Conservation (phyloP, 1,284 basidiomycete genomes). For the Neonothopanus nambi region DNA sequence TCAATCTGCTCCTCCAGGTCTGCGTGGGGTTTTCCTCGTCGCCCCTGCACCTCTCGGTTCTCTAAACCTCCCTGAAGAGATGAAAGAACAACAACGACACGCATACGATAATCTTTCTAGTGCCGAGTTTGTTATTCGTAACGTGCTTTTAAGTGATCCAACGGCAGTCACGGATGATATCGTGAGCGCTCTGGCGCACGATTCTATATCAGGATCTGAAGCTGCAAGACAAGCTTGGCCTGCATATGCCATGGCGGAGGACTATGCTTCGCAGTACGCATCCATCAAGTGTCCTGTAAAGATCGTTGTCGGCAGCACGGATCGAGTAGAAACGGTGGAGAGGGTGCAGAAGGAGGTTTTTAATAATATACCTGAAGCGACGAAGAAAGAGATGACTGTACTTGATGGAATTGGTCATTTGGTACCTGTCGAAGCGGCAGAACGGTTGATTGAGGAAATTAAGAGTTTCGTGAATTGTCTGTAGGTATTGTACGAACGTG, state of each 20-base stretch:
- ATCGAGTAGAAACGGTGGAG: constrained; percentile 13
- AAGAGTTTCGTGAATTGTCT: neutral
- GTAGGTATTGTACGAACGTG: too few relatives aligned
- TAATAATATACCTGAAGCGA: constrained; percentile 3
- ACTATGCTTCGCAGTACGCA: constrained; percentile 5
- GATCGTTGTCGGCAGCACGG: constrained; percentile 13
- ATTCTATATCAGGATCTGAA: constrained; percentile 7
- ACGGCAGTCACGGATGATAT: neutral
- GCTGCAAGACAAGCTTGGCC: constrained; percentile 14
- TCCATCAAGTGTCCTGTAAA: constrained; percentile 7
- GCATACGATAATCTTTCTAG: neutral
- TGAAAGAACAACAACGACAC: constrained; percentile 9
- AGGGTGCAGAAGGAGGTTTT: constrained; percentile 4
- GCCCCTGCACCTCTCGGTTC: constrained; percentile 14
- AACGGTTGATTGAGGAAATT: neutral
- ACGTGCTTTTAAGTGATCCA: neutral
- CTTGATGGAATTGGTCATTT: constrained; percentile 13
- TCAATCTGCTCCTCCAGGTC: neutral
- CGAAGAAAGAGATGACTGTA: constrained; percentile 12
- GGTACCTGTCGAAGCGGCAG: constrained; percentile 14
- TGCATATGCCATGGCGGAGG: constrained; percentile 10
- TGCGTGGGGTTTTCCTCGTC: constrained; percentile 12
- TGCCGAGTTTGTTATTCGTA: neutral
- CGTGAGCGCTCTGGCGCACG: constrained; percentile 5
- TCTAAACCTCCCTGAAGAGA: constrained; percentile 12